These are phyloP conservation scores for Herpotrichia juniperi DNA, from an alignment of 2,329 filamentous ascomycete species.

Conservation along the genomic window DNA sequence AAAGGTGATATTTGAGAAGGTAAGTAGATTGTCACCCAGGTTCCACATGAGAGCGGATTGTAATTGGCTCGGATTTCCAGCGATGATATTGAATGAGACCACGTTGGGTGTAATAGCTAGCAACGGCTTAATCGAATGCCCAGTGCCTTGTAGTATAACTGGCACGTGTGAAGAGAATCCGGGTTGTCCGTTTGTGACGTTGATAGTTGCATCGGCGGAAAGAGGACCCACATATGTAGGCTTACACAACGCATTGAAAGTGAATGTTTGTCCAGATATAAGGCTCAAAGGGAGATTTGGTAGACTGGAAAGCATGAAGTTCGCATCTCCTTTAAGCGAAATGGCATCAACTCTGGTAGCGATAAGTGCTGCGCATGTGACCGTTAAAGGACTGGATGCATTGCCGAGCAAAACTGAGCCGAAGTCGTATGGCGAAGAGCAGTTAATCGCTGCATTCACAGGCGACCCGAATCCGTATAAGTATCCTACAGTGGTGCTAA, in stretches of 20 bases:
- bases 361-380: constrained; percentile 59
- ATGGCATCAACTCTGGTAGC: constrained; percentile 51
- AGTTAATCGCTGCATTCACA: constrained; percentile 61
- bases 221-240: constrained; percentile 56
- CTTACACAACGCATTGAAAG: constrained; percentile 53
- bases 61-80: constrained; percentile 40
- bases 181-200: constrained; percentile 53
- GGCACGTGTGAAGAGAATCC: constrained; percentile 57
- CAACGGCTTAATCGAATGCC: constrained; percentile 54
- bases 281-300: constrained; percentile 43
- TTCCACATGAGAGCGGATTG: constrained; percentile 59
- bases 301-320: constrained; percentile 45
- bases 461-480: constrained; percentile 64
- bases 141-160: constrained; percentile 57
- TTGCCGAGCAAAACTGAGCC: constrained; percentile 52
- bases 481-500: constrained; percentile 59
- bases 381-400: constrained; percentile 33
- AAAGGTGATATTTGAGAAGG: constrained; percentile 53
- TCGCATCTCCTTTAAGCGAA: constrained; percentile 42
- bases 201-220: constrained; percentile 56
- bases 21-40: constrained; percentile 54
- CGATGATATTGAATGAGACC: constrained; percentile 58
- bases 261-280: constrained; percentile 49
- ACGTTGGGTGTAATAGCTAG: constrained; percentile 56
- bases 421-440: constrained; percentile 57